Base-by-base conservation (phyloP, 148 eudicot genomes). In the Persicaria maculosa region DNA sequence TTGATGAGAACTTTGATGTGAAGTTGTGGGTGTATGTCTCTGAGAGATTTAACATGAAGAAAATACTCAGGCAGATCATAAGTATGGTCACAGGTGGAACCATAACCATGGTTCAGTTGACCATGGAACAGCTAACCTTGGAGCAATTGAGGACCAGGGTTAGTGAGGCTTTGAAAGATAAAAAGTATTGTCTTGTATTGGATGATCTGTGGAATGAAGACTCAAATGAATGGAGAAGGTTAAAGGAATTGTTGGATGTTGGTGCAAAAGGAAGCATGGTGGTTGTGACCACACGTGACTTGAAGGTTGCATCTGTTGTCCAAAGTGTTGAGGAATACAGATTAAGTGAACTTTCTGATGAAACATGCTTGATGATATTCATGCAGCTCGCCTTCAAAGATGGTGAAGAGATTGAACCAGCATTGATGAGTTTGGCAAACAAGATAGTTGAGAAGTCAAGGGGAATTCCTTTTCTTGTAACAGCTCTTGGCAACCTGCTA, bases 21-120 rank as follows among this genome's bases (percentile, higher is more conserved):
- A 82, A 52, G 50, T 7, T 76, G 46, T 82, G 85, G 85, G 78
- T 72, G 36, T 61, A 52, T 61, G 80, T 79, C 4, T 46, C 78
- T 2, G 62, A 82, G 4, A 11, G 11, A 4, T 74, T 79, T 48
- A 73, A 72, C 5, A 4, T 72, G 67, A 72, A 50, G 43, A 55
- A 17, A 5, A 17, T 78, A 25, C 17, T 76, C 17, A 3, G 45
- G 14, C 3, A 1, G 4, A 43, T 65, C 70, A n/a, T 65, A 2
- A 36, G 45, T 43, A 0, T 40, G 70, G 70, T 9, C 4, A 14
- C 70, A 40, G 7, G 36, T 9, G 72, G 65, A 68, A 67, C 74
- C 16, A 6, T 47, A 68, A 67, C 74, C 16, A 6, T 47, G 15
- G 31, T 58, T 7, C 45, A 50, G 43, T 74, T 77, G 20, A 20